Percentiles rank a stretch among this genome's conserved stretches.
Conservation (phyloP, 768 basidiomycete genomes). For the Lentinula detonsa region DNA sequence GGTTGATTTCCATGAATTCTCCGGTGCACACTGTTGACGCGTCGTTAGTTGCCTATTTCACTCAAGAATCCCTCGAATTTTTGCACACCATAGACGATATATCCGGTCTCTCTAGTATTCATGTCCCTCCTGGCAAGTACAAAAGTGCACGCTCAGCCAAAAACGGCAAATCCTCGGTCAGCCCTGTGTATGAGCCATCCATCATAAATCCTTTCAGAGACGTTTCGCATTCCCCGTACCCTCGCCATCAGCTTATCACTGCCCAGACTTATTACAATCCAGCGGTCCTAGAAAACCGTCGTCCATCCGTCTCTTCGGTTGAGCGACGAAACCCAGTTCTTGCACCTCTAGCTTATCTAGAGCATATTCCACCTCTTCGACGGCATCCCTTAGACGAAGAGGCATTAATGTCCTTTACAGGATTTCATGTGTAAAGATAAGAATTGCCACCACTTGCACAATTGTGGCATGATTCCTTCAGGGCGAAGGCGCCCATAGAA, state of each 20-base stretch:
- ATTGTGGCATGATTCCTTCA: background rate
- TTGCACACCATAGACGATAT: constrained; percentile 57
- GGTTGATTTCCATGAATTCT: constrained; percentile 16
- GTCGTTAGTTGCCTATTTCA: constrained; percentile 68
- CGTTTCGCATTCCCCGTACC: constrained; percentile 16
- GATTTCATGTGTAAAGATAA: background rate
- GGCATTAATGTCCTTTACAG: constrained; percentile 55
- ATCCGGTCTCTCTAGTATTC: constrained; percentile 43
- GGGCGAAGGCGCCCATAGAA: background rate
- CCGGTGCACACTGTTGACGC: constrained; percentile 7
- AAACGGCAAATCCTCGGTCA: constrained; percentile 18
- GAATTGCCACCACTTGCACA: background rate
- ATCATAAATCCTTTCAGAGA: constrained; percentile 17
- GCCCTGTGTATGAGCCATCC: constrained; percentile 8
- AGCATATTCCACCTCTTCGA: constrained; percentile 50
- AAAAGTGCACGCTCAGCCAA: constrained; percentile 57
- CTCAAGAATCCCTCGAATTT: constrained; percentile 50
- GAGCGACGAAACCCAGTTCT: constrained; percentile 20
- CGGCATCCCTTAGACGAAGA: constrained; percentile 70
- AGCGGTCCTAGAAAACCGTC: background rate
- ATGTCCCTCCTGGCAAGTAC: constrained; percentile 57
- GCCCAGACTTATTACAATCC: background rate
- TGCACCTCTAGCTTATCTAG: constrained; percentile 60
- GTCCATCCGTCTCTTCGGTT: background rate
- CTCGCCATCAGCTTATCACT: constrained; percentile 17